These are phyloP conservation scores for Blastobotrys chiropterorum DNA, from an alignment of 805 yeast species.

Conservation along the genomic window DNA sequence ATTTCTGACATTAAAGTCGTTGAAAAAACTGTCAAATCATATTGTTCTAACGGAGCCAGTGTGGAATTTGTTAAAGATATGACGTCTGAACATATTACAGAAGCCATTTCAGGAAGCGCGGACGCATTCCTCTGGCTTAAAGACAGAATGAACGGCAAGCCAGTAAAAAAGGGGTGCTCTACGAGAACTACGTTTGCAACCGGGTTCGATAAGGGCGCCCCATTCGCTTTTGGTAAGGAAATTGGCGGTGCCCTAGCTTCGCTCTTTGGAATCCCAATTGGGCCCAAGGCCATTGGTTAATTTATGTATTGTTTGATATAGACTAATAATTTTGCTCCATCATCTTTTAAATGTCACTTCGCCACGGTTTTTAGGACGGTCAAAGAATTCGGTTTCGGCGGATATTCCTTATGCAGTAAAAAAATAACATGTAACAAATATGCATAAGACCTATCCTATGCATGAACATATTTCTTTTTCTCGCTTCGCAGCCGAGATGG, in stretches of 20 bases:
- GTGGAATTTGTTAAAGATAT: conserved; percentile 1
- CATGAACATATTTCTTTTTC: too few relatives aligned
- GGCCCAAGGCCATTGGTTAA: not conserved
- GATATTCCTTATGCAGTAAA: too few relatives aligned
- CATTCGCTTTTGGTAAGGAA: not conserved
- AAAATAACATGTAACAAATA: too few relatives aligned
- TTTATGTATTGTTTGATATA: too few relatives aligned
- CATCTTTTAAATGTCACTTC: too few relatives aligned
- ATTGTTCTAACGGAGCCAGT: conserved; percentile 3
- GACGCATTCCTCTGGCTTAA: conserved; percentile 3
- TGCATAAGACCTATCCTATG: too few relatives aligned
- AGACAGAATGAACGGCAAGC: conserved; percentile 5
- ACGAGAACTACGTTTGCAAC: not conserved
- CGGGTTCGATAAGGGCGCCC: not conserved
- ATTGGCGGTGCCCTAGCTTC: not conserved
- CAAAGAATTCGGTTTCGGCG: too few relatives aligned
- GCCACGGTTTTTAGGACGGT: too few relatives aligned
- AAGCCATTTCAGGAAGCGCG: not conserved
- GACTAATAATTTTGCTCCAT: too few relatives aligned
- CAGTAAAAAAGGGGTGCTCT: not conserved
- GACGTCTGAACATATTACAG: conserved; percentile 1
- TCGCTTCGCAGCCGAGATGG: too few relatives aligned
- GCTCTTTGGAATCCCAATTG: not conserved
- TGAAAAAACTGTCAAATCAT: not conserved
- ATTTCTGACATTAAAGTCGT: conserved; percentile 8